Base-by-base conservation (phyloP, 2,329 filamentous ascomycete species). In the Leptographium wingfieldii region DNA sequence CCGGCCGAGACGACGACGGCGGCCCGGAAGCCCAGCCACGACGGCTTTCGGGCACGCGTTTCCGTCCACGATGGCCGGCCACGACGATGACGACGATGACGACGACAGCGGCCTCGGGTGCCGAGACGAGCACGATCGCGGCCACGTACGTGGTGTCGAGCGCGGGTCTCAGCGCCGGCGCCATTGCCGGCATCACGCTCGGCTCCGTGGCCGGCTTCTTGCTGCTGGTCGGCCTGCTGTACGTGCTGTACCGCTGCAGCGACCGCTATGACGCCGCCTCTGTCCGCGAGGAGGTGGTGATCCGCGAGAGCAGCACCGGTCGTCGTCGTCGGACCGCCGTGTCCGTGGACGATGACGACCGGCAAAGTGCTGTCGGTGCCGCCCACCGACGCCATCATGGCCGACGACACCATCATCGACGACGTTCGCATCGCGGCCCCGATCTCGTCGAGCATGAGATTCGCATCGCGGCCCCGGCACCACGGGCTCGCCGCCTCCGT, bases 151-250 rank as follows among this genome's bases (percentile, higher is more conserved):
- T 66, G 33, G 46, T 61, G n/a, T 64, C 68, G 25, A 22, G 63
- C 53, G 59, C 60, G 3, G 64, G 67, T 3, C 70, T 67, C 0
- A 61, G 63, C 52, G 63, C 70, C 1, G 74, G 75, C 55, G 67
- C 73, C 16, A 70, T 77, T 10, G 70, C 71, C 67, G 69, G 69
- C 69, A 70, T 79, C 63, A 68, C 66, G 7, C 67, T 73, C 27
- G 72, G 72, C 51, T 72, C 73, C 29, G 75, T 66, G 74, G 84
- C 19, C 80, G 72, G 68, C 14, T 73, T 73, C 55, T 60, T 72
- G 31, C 65, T 73, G 10, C 56, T 72, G 1, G 64, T 73, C n/a
- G 69, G 64, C 57, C 65, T 73, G 5, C 25, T 72, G 54, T 72
- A 72, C 64, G 64, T 62, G 51, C 54, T 46, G 38, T 40, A 35